Conservation (phyloP, 1,139 yeast genomes). For the Keqinozyma sinolaborantium region DNA sequence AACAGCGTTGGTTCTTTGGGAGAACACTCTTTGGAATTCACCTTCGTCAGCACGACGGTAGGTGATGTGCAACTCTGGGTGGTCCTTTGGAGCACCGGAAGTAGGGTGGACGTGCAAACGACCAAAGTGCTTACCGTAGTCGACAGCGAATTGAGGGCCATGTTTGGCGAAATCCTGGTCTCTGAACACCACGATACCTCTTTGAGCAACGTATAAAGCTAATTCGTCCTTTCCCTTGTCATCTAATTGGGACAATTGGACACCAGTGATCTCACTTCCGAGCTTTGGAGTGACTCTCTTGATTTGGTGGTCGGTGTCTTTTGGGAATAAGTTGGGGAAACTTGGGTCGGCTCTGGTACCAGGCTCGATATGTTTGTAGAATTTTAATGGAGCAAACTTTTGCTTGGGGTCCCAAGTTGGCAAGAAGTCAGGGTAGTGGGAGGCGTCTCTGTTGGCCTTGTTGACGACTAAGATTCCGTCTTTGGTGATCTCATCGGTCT, state of each 20-base stretch:
- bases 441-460: slow-evolving; percentile 23
- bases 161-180: slow-evolving; percentile 55
- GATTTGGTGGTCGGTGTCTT: slow-evolving; percentile 18
- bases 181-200: slow-evolving; percentile 65
- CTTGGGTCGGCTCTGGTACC: slow-evolving; percentile 54
- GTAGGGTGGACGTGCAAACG: slow-evolving; percentile 70
- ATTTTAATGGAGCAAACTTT: slow-evolving; percentile 40
- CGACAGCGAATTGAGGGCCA: slow-evolving; percentile 48
- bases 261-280: slow-evolving; percentile 56
- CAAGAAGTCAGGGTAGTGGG: slow-evolving; percentile 40
- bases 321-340: slow-evolving; percentile 43
- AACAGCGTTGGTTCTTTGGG: slow-evolving; percentile 26
- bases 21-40: slow-evolving; percentile 25
- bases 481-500: slow-evolving; percentile 34
- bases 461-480: slow-evolving; percentile 34
- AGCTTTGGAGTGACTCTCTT: slow-evolving; percentile 52
- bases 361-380: slow-evolving; percentile 49
- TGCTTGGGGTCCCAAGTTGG: slow-evolving; percentile 53
- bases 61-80: slow-evolving; percentile 56
- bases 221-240: slow-evolving; percentile 53
- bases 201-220: slow-evolving; percentile 54
- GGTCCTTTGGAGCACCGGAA: slow-evolving; percentile 56
- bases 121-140: slow-evolving; percentile 58
- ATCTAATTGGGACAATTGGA: slow-evolving; percentile 48
- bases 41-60: slow-evolving; percentile 46